Evolutionary conservation across 1,284 basidiomycete genomes (phyloP).

Genomic region (Meira miltonrushii): DNA sequence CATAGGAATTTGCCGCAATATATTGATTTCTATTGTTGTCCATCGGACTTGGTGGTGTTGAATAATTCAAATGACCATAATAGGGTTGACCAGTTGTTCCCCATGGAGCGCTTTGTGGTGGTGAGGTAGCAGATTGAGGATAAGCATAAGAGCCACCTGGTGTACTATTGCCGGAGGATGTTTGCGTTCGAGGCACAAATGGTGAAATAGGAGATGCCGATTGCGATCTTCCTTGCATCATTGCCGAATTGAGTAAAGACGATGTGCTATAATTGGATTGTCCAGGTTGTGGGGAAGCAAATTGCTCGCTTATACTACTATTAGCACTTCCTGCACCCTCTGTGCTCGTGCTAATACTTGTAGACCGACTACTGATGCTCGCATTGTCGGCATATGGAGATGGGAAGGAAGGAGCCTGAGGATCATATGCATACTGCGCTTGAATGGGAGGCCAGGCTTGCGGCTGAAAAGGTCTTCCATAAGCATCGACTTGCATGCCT

Average conservation of each 20-base stretch:
- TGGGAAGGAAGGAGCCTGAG: neutral
- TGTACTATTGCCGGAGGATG: neutral
- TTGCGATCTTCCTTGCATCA: neutral
- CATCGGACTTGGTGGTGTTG: neutral
- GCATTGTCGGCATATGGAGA: neutral
- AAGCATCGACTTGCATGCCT: neutral
- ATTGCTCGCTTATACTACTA: neutral
- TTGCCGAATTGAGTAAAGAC: neutral
- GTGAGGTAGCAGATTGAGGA: neutral
- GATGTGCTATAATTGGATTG: neutral
- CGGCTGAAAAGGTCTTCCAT: neutral
- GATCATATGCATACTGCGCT: neutral
- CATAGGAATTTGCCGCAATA: too few relatives aligned
- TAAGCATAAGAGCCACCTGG: neutral
- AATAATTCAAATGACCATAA: conserved; percentile 1
- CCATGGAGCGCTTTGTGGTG: neutral
- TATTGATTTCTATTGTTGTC: neutral
- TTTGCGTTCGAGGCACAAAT: neutral
- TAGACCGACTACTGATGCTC: conserved; percentile 6
- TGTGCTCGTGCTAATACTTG: conserved; percentile 5
- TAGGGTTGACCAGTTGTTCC: neutral
- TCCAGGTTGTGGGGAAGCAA: neutral
- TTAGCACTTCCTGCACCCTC: neutral
- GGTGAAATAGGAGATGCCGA: conserved; percentile 1
- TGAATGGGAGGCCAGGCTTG: neutral